A percentile compares a stretch with the other conserved stretches of the same genome.
These are phyloP conservation scores for Podaxis rugospora DNA, from an alignment of 768 basidiomycete genomes.

Conservation along the genomic window DNA sequence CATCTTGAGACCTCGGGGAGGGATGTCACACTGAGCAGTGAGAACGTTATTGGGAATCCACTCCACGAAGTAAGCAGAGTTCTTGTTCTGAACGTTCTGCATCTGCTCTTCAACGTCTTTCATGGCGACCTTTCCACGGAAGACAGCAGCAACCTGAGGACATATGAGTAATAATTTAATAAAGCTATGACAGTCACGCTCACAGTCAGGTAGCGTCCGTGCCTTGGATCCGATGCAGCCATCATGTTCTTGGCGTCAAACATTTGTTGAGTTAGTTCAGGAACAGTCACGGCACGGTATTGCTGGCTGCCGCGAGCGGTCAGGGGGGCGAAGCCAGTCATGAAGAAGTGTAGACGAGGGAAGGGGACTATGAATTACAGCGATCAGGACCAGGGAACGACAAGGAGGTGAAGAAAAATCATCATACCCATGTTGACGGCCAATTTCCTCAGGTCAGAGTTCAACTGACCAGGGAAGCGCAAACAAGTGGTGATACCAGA, in stretches of 20 bases:
- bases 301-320: slow-evolving; percentile 92
- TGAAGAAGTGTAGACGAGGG: slow-evolving; percentile 99
- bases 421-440: slow-evolving; percentile 96
- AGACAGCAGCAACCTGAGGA: slow-evolving; percentile 80
- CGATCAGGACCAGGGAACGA: neutral
- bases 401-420: neutral
- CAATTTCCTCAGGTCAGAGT: slow-evolving; percentile 96
- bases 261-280: slow-evolving; percentile 98
- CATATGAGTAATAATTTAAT: neutral
- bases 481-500: slow-evolving; percentile 97
- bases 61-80: slow-evolving; percentile 97
- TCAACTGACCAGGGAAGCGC: slow-evolving; percentile 99
- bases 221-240: slow-evolving; percentile 95
- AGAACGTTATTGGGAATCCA: slow-evolving; percentile 99
- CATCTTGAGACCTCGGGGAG: slow-evolving; percentile 95
- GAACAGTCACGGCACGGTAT: slow-evolving; percentile 95
- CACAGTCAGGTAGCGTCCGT: slow-evolving; percentile 96
- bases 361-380: slow-evolving; percentile 68
- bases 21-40: slow-evolving; percentile 97
- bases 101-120: slow-evolving; percentile 99
- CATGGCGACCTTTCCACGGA: slow-evolving; percentile 99
- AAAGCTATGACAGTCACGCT: slow-evolving; percentile 16
- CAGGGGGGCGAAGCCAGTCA: slow-evolving; percentile 93
- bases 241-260: slow-evolving; percentile 99
- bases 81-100: slow-evolving; percentile 97